A percentile compares a stretch with the other conserved stretches of the same genome.
These are phyloP conservation scores for Aspergillus cejpii DNA, from an alignment of 2,329 filamentous ascomycete species.

Conservation along the genomic window DNA sequence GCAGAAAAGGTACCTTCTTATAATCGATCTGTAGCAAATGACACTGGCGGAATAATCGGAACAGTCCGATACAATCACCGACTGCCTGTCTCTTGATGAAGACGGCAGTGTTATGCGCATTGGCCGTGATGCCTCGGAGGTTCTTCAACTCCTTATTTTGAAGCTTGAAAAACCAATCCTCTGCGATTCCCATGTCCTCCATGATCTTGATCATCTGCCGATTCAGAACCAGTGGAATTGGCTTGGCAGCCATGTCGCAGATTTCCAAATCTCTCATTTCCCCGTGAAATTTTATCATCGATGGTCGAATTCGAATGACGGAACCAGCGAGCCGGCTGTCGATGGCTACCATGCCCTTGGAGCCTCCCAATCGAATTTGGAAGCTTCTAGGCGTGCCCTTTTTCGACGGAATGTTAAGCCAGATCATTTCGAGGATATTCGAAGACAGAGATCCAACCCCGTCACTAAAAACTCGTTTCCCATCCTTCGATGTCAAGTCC, in stretches of 20 bases:
- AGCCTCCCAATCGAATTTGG: conserved; percentile 67
- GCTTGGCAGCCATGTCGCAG: conserved; percentile 55
- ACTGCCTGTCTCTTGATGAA: conserved; percentile 60
- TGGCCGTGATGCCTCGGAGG: conserved; percentile 54
- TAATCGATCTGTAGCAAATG: conserved; percentile 57
- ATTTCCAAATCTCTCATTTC: conserved; percentile 16
- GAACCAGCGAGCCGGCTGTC: conserved; percentile 56
- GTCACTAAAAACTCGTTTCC: conserved; percentile 63
- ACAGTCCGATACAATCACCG: conserved; percentile 55
- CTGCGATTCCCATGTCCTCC: conserved; percentile 63
- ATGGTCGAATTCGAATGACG: conserved; percentile 57
- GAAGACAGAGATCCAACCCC: conserved; percentile 68
- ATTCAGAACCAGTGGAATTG: conserved; percentile 66
- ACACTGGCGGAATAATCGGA: conserved; percentile 55
- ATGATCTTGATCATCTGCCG: conserved; percentile 78
- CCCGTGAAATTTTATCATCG: conserved; percentile 78
- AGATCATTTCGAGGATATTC: conserved; percentile 53
- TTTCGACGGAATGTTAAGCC: conserved; percentile 46
- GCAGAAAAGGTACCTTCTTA: conserved; percentile 61
- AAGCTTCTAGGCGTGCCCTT: conserved; percentile 55
- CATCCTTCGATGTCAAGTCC: conserved; percentile 25
- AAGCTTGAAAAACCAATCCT: conserved; percentile 55
- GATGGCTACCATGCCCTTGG: conserved; percentile 71
- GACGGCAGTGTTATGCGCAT: conserved; percentile 54
- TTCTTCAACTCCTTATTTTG: conserved; percentile 57